Base-by-base conservation (phyloP, 441 rosid genomes). In the Gossypium trilobum region DNA sequence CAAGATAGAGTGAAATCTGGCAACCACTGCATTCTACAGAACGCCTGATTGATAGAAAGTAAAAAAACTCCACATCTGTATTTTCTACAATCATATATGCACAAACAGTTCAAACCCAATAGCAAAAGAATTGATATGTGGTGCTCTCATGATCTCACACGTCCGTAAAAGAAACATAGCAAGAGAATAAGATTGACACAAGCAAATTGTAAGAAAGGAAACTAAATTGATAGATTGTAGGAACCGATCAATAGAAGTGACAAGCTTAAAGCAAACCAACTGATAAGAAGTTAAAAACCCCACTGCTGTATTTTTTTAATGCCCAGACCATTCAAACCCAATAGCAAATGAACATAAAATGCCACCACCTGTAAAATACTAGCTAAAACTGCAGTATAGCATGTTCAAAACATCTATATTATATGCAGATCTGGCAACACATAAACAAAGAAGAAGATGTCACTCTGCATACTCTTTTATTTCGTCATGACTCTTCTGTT, bases 401-500 rank as follows among this genome's bases (percentile, higher is more conserved):
- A 48, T 16, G 44, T 70, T 63, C 36, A 50, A 23, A 73, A 51
- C 74, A 77, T 67, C 51, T 29, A 68, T n/a, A 29, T 27, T n/a
- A 25, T 33, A 6, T 5, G n/a, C 65, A 74, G n/a, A 27, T 48
- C n/a, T 20, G 22, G 33, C 23, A 65, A 27, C 29, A 50, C 60
- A 46, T 7, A 16, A 55, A 29, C 54, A 64, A 66, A 73, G 62
- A 77, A 64, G 14, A 73, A 39, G 73, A 78, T 65, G 59, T 72
- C 61, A 70, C 57, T 63, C 50, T 54, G 68, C 64, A 63, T 88
- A 93, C 98, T 88, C 86, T 60, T 72, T 85, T 78, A 95, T 91
- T 86, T 95, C 98, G 48, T 95, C 97, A 73, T 71, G 84, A 51
- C 92, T 84, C 83, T 95, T 95, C 88, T 95, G 97, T 84, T 95